Conservation (phyloP, 768 basidiomycete species). For the Tulasnella sp. region DNA sequence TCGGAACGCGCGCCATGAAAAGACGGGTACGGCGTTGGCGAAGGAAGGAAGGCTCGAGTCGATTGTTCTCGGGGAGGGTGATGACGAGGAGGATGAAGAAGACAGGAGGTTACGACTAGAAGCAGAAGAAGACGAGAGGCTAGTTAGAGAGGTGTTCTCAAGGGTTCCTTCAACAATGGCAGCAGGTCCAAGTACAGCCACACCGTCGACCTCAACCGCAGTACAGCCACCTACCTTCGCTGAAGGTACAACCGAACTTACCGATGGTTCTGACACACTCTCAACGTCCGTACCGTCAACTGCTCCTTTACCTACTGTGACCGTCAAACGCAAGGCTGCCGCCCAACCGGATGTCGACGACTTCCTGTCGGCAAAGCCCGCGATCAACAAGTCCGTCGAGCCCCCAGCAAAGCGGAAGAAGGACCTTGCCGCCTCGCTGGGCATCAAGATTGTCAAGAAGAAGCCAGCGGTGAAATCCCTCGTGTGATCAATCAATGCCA, state of each 20-base stretch:
- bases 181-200: conserved; percentile 28
- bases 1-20: conserved; percentile 78
- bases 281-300: conserved; percentile 12
- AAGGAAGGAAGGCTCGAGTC: conserved; percentile 55
- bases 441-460: conserved; percentile 61
- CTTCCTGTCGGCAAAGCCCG: conserved; percentile 46
- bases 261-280: not conserved
- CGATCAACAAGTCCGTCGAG: conserved; percentile 33
- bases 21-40: conserved; percentile 52
- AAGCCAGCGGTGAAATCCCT: conserved; percentile 18
- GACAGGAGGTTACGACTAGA: conserved; percentile 47
- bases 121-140: conserved; percentile 86
- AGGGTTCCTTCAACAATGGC: conserved; percentile 39
- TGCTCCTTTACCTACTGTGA: conserved; percentile 32
- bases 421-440: conserved; percentile 51
- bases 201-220: no score
- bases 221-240: conserved; percentile 17
- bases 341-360: conserved; percentile 57
- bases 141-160: conserved; percentile 80
- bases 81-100: conserved; percentile 70
- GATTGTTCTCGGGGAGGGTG: conserved; percentile 42
- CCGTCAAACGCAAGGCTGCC: conserved; percentile 81
- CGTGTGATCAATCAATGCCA: no score
- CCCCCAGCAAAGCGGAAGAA: conserved; percentile 44
- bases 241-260: conserved; percentile 22